Conservation (phyloP, 1,284 basidiomycete species). For the Fomitopsis pinicola region DNA sequence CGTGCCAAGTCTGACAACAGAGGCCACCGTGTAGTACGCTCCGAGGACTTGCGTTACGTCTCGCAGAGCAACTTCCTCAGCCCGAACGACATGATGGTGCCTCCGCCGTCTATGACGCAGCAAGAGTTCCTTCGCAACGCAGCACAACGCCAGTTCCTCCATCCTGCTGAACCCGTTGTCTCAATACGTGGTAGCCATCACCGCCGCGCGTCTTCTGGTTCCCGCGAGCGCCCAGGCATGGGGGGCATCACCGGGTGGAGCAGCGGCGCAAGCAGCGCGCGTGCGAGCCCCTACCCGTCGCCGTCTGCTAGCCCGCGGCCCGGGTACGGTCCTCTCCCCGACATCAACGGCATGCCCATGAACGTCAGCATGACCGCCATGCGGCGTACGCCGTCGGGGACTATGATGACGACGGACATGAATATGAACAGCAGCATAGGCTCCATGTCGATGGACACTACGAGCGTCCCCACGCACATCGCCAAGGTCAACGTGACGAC, state of each 20-base stretch:
- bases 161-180: slow-evolving; percentile 36
- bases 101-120: slow-evolving; percentile 36
- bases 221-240: slow-evolving; percentile 40
- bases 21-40: slow-evolving; percentile 23
- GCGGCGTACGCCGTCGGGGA: slow-evolving; percentile 7
- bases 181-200: slow-evolving; percentile 44
- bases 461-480: slow-evolving; percentile 15
- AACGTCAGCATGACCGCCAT: slow-evolving; percentile 13
- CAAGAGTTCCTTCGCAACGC: slow-evolving; percentile 40
- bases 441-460: slow-evolving; percentile 15
- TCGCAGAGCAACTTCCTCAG: slow-evolving; percentile 16
- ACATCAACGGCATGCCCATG: slow-evolving; percentile 15
- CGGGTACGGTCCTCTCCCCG: slow-evolving; percentile 26
- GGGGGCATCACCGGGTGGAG: slow-evolving; percentile 24
- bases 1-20: slow-evolving; percentile 47
- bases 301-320: slow-evolving; percentile 46
- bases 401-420: slow-evolving; percentile 12
- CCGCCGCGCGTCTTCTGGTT: slow-evolving; percentile 58
- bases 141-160: slow-evolving; percentile 32
- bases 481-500: slow-evolving; percentile 65
- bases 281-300: slow-evolving; percentile 52
- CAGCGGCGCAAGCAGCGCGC: slow-evolving; percentile 24
- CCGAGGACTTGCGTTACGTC: slow-evolving; percentile 20
- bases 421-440: slow-evolving; percentile 10
- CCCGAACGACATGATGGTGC: slow-evolving; percentile 19